phyloP scores from a whole-genome alignment of 2,329 filamentous ascomycete genomes.

The Neoarthrinium moseri region DNA sequence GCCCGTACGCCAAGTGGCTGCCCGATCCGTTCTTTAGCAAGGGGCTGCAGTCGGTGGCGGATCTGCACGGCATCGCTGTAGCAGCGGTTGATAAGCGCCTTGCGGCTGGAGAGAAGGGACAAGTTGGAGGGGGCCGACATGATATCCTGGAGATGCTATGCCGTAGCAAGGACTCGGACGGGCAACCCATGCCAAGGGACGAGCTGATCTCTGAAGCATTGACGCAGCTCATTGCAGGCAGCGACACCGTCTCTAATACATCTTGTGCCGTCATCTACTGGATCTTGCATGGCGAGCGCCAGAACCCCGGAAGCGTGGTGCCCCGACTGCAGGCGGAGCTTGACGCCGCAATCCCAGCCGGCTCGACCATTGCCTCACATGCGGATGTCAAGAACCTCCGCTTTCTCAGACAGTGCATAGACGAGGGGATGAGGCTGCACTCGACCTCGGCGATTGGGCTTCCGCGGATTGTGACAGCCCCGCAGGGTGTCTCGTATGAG shows the following conservation, averaged over 20 bases:
- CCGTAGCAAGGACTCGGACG: conserved; percentile 1
- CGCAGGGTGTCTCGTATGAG: neutral
- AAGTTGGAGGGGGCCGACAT: neutral
- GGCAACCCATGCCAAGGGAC: neutral
- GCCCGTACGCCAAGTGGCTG: conserved; percentile 1
- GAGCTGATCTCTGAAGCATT: conserved; percentile 6
- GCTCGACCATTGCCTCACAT: neutral
- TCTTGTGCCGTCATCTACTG: conserved; percentile 7
- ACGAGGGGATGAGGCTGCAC: conserved; percentile 8
- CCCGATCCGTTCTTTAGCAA: conserved; percentile 6
- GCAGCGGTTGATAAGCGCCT: conserved; percentile 5
- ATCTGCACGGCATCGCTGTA: conserved; percentile 5
- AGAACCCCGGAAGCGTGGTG: neutral
- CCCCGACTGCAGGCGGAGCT: conserved; percentile 1
- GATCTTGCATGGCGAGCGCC: conserved; percentile 4
- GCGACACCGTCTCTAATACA: conserved; percentile 8
- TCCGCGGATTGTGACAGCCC: conserved; percentile 1
- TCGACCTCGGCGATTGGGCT: conserved; percentile 4
- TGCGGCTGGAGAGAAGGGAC: neutral
- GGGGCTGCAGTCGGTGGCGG: conserved; percentile 1
- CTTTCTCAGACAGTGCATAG: conserved; percentile 8
- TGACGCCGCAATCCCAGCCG: conserved; percentile 3
- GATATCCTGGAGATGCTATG: conserved; percentile 7
- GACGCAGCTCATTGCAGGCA: conserved; percentile 7
- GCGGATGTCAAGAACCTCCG: conserved; percentile 4